Conservation (phyloP, 208 protist genomes). For the Trypanosoma theileri region DNA sequence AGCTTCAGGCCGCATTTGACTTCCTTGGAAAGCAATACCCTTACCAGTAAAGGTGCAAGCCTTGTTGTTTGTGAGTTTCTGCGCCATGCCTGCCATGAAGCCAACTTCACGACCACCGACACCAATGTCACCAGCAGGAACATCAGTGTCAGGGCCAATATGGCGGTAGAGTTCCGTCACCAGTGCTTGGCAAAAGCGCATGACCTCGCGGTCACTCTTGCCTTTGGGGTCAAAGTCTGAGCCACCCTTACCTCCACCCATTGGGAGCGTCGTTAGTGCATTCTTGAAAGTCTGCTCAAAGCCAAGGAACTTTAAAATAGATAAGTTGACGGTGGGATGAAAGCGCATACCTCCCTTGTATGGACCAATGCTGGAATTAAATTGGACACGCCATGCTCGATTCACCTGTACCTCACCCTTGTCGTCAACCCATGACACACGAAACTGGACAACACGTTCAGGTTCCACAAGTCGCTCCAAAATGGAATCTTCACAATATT, state of each 20-base stretch:
- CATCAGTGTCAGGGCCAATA: constrained; percentile 91
- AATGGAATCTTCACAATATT: constrained; percentile 65
- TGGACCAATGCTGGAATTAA: constrained; percentile 91
- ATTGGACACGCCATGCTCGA: constrained; percentile 92
- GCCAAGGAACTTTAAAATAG: constrained; percentile 94
- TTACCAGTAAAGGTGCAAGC: constrained; percentile 93
- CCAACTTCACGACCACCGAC: constrained; percentile 92
- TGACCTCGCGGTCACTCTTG: constrained; percentile 91
- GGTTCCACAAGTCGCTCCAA: constrained; percentile 90
- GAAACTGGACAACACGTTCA: constrained; percentile 88
- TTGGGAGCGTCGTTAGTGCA: constrained; percentile 89
- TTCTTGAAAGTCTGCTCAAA: constrained; percentile 97
- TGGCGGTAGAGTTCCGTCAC: constrained; percentile 86
- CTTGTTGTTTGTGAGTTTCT: constrained; percentile 81
- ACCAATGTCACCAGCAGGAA: constrained; percentile 95
- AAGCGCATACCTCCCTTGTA: constrained; percentile 94
- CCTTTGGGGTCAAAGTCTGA: constrained; percentile 95
- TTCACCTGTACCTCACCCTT: constrained; percentile 85
- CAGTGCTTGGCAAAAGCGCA: constrained; percentile 94
- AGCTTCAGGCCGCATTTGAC: constrained; percentile 92
- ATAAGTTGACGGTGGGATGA: constrained; percentile 86
- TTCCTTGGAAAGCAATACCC: constrained; percentile 84
- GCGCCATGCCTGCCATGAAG: constrained; percentile 92
- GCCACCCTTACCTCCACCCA: constrained; percentile 93
- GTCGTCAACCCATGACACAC: constrained; percentile 93